Conservation (phyloP, 139 green algal species). For the Asterochloris erici region DNA sequence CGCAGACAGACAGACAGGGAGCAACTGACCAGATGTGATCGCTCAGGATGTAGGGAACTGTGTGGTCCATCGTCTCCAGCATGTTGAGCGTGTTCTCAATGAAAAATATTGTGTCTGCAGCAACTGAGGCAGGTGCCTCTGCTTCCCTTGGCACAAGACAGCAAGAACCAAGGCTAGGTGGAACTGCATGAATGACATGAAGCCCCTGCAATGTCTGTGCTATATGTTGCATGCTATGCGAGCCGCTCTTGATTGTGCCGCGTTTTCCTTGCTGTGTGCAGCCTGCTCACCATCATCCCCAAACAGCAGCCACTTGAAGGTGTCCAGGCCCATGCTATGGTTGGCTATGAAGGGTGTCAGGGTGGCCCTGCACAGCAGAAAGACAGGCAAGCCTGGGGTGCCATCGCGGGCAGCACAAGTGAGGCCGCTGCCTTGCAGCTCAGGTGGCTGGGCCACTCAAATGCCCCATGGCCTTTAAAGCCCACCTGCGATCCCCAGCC, state of each 20-base stretch:
- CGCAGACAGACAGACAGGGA: too few relatives aligned
- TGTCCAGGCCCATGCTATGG: constrained; percentile 18
- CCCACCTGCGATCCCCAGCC: background rate
- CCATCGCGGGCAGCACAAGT: background rate
- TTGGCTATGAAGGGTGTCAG: constrained; percentile 25
- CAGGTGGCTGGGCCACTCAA: background rate
- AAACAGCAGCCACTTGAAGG: constrained; percentile 34
- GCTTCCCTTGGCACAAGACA: too few relatives aligned
- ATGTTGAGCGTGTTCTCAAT: constrained; percentile 20
- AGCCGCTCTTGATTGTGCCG: too few relatives aligned
- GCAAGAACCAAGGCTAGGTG: too few relatives aligned
- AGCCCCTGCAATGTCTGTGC: too few relatives aligned
- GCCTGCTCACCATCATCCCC: constrained; percentile 21
- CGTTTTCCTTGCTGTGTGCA: too few relatives aligned
- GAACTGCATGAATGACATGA: too few relatives aligned
- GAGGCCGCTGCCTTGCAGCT: background rate
- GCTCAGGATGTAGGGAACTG: constrained; percentile 23
- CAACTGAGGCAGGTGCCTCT: too few relatives aligned
- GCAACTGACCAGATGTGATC: constrained; percentile 25
- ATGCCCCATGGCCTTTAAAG: background rate
- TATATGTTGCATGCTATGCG: too few relatives aligned
- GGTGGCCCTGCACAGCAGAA: constrained; percentile 11
- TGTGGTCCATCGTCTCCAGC: constrained; percentile 22
- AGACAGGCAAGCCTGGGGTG: background rate
- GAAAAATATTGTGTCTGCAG: constrained; percentile 22